Percentiles rank a stretch among this genome's conserved stretches.
Evolutionary conservation across 257 asterid species (phyloP).

Genomic region (Solanum appendiculatum): DNA sequence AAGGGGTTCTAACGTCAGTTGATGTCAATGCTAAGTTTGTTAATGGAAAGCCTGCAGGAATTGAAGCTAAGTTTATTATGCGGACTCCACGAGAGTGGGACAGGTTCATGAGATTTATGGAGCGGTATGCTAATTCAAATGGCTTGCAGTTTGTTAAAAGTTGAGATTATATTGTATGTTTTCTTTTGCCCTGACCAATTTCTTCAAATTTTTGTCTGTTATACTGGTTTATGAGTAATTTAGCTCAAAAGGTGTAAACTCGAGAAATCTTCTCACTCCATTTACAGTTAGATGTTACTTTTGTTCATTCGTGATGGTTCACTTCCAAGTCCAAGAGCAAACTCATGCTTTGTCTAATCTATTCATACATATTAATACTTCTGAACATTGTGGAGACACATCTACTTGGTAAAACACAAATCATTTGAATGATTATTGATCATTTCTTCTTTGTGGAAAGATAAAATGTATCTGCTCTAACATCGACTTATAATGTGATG

Average conservation of each 20-base stretch:
- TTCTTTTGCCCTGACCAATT: slow-evolving; percentile 1
- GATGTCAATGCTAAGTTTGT: slow-evolving; percentile 83
- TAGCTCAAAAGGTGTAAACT: slow-evolving; percentile 14
- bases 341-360: neutral
- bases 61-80: slow-evolving; percentile 86
- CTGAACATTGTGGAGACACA: neutral
- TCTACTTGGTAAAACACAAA: neutral
- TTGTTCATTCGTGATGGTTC: neutral
- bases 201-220: slow-evolving; percentile 7
- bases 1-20: slow-evolving; percentile 77
- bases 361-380: neutral
- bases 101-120: slow-evolving; percentile 98
- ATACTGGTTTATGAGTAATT: slow-evolving; percentile 10
- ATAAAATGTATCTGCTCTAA: neutral
- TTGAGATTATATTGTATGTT: slow-evolving; percentile 23
- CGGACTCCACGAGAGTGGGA: slow-evolving; percentile 84
- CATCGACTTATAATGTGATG: neutral
- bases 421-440: neutral
- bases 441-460: neutral
- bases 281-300: neutral
- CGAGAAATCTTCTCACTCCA: neutral
- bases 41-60: slow-evolving; percentile 90
- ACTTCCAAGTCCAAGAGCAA: neutral
- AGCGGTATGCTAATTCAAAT: slow-evolving; percentile 67
- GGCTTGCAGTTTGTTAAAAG: slow-evolving; percentile 68